A percentile compares a stretch with the other conserved stretches of the same genome.
Evolutionary conservation across 208 protist species (phyloP).

Genomic region (Sergeia podlipaevii): DNA sequence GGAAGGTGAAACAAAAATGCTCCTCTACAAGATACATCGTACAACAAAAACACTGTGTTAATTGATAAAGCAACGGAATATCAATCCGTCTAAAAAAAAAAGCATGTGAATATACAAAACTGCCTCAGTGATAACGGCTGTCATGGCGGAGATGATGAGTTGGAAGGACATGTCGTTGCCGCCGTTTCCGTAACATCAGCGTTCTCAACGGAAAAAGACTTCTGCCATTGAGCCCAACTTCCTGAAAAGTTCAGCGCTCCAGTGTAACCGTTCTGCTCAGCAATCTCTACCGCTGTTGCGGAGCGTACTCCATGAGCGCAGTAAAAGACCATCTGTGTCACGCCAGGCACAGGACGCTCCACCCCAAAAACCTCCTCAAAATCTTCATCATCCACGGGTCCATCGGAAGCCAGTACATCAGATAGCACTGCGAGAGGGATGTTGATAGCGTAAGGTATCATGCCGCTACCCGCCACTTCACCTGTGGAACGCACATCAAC

Average conservation of each 20-base stretch:
- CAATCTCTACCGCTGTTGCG: slow-evolving; percentile 52
- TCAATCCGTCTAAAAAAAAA: background rate
- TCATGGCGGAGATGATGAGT: too few relatives aligned
- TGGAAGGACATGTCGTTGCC: background rate
- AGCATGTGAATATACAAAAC: too few relatives aligned
- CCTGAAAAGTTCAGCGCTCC: slow-evolving; percentile 49
- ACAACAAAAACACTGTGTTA: too few relatives aligned
- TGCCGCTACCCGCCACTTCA: slow-evolving; percentile 56
- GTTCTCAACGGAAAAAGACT: background rate
- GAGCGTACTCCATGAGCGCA: slow-evolving; percentile 70
- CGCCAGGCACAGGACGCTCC: slow-evolving; percentile 26
- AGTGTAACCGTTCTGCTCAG: slow-evolving; percentile 52
- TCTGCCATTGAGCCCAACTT: slow-evolving; percentile 59
- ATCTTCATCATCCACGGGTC: slow-evolving; percentile 31
- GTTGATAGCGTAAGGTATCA: slow-evolving; percentile 69
- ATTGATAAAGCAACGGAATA: too few relatives aligned
- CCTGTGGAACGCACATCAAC: slow-evolving; percentile 74
- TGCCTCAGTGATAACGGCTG: too few relatives aligned
- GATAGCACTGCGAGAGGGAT: slow-evolving; percentile 56
- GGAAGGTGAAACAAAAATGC: too few relatives aligned
- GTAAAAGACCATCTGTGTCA: slow-evolving; percentile 68
- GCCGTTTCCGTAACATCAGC: background rate
- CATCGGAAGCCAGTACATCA: slow-evolving; percentile 21
- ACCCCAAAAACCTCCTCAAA: slow-evolving; percentile 45
- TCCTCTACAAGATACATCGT: background rate